Evolutionary conservation across 306 rosid species (phyloP), one percentile per base, ranked within the genome.

Genomic region (Trichosanthes cucumerina): DNA sequence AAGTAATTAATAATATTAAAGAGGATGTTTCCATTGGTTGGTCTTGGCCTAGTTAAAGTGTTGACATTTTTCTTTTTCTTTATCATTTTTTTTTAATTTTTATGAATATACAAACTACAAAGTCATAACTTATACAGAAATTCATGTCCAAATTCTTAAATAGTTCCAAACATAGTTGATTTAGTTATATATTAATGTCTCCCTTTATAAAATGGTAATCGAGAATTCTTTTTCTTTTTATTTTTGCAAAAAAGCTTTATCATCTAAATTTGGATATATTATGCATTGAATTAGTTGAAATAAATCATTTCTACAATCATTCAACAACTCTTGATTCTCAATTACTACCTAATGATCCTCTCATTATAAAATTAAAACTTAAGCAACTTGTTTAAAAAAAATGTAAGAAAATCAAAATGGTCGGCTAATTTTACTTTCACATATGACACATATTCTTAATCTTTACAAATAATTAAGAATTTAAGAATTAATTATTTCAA

Each of bases 321-420:
- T 71, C 23, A 43, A 46, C 76, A 7, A 44, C 57, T 43, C 14
- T 39, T 26, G 23, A 71, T 71, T 46, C 76, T 71, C 19, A 71
- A 71, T 44, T 46, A 70, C 76, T 28, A 71, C 76, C 76, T 71
- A 71, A 71, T 44, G 57, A 71, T 71, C 39, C 53, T 19, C 34
- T 71, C 57, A 14, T 71, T 68, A 68, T 68, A 68, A 68, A 46
- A 71, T 23, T 68, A n/a, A 69, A 38, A n/a, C 11, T 1, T 43
- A 41, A 11, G 54, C 52, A 21, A 69, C n/a, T 69, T 69, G 75
- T 44, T 43, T 10, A 18, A 34, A 7, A 63, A 23, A 41, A 69
- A 69, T 12, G 19, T 68, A 23, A 10, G 8, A 4, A 65, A 65
- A 43, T 69, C 31, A 69, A 64, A 33, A 34, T 24, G 13, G 7